phyloP scores from a whole-genome alignment of 208 protist species.

The Trichomonas tenax region DNA sequence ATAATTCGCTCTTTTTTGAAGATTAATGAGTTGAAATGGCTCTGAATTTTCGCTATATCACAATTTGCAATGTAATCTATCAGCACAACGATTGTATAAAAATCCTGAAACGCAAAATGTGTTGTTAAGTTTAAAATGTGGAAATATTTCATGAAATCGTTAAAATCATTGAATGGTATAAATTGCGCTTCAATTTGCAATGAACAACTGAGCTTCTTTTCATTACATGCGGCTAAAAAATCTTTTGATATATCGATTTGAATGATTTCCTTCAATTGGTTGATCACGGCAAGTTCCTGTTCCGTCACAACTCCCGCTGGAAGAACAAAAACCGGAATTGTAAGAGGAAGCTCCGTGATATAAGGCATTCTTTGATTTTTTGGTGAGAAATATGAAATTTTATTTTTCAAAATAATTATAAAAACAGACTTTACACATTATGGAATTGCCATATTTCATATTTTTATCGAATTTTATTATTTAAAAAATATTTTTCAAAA shows the following conservation, averaged over 20 bases:
- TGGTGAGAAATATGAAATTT: no score
- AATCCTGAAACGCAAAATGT: background rate
- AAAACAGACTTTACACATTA: no score
- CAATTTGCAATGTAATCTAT: background rate
- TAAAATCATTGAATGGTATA: background rate
- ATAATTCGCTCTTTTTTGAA: background rate
- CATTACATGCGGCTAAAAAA: background rate
- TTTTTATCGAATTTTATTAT: no score
- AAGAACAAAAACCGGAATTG: background rate
- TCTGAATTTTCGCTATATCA: background rate
- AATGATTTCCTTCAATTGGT: background rate
- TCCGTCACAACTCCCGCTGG: background rate
- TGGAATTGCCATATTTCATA: no score
- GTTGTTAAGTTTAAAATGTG: background rate
- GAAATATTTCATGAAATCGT: background rate
- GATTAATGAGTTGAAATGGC: background rate
- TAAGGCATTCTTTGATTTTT: background rate
- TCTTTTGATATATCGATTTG: background rate
- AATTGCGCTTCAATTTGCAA: background rate
- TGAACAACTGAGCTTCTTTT: background rate
- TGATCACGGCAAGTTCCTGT: background rate
- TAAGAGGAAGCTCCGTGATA: background rate
- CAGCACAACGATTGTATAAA: background rate
- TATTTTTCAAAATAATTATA: no score
- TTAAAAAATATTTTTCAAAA: no score